Evolutionary conservation across 2,329 filamentous ascomycete genomes (phyloP).

Genomic region (Didymella keratinophila): DNA sequence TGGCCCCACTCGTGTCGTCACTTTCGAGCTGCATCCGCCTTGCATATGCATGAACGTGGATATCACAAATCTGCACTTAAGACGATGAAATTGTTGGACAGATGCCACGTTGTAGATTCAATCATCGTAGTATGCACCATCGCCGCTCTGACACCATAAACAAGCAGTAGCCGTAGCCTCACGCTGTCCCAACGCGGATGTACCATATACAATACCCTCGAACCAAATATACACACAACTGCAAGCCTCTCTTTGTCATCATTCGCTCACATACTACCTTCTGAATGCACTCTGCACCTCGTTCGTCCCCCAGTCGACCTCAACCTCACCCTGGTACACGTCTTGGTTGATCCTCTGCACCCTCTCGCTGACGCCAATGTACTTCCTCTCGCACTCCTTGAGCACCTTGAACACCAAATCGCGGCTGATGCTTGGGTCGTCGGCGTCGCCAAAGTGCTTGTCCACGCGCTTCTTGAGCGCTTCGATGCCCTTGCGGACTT

Average conservation of each 20-base stretch:
- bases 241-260: background rate
- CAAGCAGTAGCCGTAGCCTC: constrained; percentile 8
- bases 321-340: constrained; percentile 57
- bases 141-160: constrained; percentile 4
- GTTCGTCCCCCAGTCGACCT: constrained; percentile 49
- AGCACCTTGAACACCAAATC: constrained; percentile 67
- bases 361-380: constrained; percentile 63
- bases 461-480: constrained; percentile 89
- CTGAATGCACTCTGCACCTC: constrained; percentile 45
- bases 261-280: constrained; percentile 21
- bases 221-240: background rate
- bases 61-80: background rate
- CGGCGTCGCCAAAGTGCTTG: constrained; percentile 94
- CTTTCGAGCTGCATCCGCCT: background rate
- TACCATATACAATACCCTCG: constrained; percentile 10
- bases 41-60: constrained; percentile 2
- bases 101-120: background rate
- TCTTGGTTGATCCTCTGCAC: constrained; percentile 51
- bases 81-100: background rate
- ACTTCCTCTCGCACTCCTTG: constrained; percentile 66
- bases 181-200: constrained; percentile 5
- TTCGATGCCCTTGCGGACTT: constrained; percentile 89
- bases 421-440: constrained; percentile 72
- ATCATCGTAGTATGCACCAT: background rate
- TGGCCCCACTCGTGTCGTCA: constrained; percentile 40